These are phyloP conservation scores for Globisporangium mamillatum DNA, from an alignment of 352 stramenopile genomes.

Conservation along the genomic window DNA sequence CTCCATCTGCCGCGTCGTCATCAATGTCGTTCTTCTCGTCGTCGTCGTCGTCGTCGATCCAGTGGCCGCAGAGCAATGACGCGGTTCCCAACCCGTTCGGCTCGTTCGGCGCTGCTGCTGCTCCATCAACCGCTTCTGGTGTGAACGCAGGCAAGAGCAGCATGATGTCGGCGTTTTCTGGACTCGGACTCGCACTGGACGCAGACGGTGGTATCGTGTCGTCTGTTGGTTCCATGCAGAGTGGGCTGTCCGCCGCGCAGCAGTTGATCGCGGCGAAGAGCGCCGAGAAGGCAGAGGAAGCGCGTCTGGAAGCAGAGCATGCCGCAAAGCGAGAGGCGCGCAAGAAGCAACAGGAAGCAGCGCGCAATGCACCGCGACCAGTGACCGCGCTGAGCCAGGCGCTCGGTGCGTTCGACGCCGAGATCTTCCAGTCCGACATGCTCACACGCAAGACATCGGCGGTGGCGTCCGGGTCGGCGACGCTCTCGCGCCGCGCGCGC, in stretches of 20 bases:
- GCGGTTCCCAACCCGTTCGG: conserved; percentile 25
- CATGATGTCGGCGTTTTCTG: conserved; percentile 61
- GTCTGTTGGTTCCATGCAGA: background rate
- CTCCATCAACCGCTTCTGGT: background rate
- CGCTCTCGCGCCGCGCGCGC: conserved; percentile 37
- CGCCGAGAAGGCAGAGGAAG: conserved; percentile 35
- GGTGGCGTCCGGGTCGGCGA: conserved; percentile 14
- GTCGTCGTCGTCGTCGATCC: conserved; percentile 15
- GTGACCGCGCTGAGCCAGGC: conserved; percentile 57
- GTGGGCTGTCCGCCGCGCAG: conserved; percentile 36
- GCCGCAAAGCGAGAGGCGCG: conserved; percentile 17
- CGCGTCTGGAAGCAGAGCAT: conserved; percentile 20
- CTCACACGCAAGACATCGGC: conserved; percentile 22
- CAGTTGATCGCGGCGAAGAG: conserved; percentile 53
- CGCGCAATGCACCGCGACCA: conserved; percentile 23
- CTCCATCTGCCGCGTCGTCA: background rate
- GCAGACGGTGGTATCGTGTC: conserved; percentile 22
- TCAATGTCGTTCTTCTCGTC: background rate
- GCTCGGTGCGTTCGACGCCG: conserved; percentile 54
- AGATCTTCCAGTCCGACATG: conserved; percentile 37
- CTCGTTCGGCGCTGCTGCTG: background rate
- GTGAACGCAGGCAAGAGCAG: conserved; percentile 17
- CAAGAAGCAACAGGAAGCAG: conserved; percentile 33
- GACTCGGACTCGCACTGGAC: conserved; percentile 48
- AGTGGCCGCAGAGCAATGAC: conserved; percentile 14